Evolutionary conservation across 768 basidiomycete genomes (phyloP).

Genomic region (Tricholoma sp.): DNA sequence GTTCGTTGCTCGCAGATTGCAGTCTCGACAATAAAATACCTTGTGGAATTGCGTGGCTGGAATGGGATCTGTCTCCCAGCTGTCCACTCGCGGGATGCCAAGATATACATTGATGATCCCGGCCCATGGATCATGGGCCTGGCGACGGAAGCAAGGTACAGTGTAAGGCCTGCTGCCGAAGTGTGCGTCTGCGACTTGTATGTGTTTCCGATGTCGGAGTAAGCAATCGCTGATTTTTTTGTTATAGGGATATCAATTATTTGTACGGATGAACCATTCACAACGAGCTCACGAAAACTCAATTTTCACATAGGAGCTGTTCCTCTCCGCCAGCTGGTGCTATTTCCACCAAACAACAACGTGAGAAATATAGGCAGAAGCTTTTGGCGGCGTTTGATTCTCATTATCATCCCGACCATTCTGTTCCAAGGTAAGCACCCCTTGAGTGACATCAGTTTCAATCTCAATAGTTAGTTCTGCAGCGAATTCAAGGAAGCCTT

Average conservation of each 20-base stretch:
- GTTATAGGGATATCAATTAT: conserved; percentile 72
- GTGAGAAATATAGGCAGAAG: conserved; percentile 73
- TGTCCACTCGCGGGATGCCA: conserved; percentile 85
- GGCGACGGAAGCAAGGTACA: conserved; percentile 78
- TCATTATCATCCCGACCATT: conserved; percentile 87
- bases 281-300: conserved; percentile 1
- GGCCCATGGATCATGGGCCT: conserved; percentile 96
- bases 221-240: conserved; percentile 1
- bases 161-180: conserved; percentile 69
- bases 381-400: conserved; percentile 76
- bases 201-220: conserved; percentile 21
- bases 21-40: conserved; percentile 85
- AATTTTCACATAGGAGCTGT: conserved; percentile 49
- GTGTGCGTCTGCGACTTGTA: conserved; percentile 86
- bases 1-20: conserved; percentile 50
- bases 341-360: conserved; percentile 73
- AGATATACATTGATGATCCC: conserved; percentile 92
- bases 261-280: conserved; percentile 39
- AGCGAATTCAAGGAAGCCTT: conserved; percentile 96
- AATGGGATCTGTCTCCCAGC: conserved; percentile 79
- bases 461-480: conserved; percentile 8
- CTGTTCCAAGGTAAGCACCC: conserved; percentile 56
- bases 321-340: conserved; percentile 70
- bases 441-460: conserved; percentile 1
- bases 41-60: conserved; percentile 92